These are phyloP conservation scores for Nakazawaea ishiwadae DNA, from an alignment of 805 yeast species.

Conservation along the genomic window DNA sequence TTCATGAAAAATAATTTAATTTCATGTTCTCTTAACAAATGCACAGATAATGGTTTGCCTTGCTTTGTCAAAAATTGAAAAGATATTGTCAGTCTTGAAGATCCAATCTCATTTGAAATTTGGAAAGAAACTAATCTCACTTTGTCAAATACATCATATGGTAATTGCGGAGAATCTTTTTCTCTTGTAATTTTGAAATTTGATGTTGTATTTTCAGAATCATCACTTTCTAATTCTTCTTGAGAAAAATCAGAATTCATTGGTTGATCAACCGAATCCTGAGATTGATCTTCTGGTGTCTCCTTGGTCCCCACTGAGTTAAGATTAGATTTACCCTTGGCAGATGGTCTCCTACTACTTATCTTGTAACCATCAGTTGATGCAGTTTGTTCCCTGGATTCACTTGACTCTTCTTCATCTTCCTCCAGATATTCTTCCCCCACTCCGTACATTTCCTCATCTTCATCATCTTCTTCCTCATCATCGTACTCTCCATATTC, in stretches of 20 bases:
- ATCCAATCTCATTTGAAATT: slow-evolving; percentile 11
- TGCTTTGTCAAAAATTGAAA: slow-evolving; percentile 11
- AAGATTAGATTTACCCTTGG: too few species aligned
- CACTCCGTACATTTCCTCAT: too few species aligned
- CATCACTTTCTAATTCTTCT: background rate
- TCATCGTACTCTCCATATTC: slow-evolving; percentile 6
- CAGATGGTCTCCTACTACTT: too few species aligned
- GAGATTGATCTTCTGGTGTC: background rate
- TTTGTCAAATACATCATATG: slow-evolving; percentile 11
- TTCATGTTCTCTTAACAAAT: slow-evolving; percentile 13
- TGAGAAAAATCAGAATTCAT: background rate
- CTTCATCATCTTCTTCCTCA: background rate
- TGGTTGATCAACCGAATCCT: background rate
- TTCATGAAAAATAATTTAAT: slow-evolving; percentile 11
- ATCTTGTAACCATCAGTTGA: too few species aligned
- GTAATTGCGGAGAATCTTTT: slow-evolving; percentile 5
- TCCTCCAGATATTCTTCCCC: too few species aligned
- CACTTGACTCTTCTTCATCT: too few species aligned
- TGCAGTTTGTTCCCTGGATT: too few species aligned
- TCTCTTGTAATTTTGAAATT: slow-evolving; percentile 2
- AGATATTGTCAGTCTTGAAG: slow-evolving; percentile 9
- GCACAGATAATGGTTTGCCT: slow-evolving; percentile 11
- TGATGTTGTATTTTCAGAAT: background rate
- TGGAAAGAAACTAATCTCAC: slow-evolving; percentile 12
- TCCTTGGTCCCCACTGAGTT: too few species aligned